phyloP scores from a whole-genome alignment of 2,329 filamentous ascomycete species.

The Apiospora saccharicola region DNA sequence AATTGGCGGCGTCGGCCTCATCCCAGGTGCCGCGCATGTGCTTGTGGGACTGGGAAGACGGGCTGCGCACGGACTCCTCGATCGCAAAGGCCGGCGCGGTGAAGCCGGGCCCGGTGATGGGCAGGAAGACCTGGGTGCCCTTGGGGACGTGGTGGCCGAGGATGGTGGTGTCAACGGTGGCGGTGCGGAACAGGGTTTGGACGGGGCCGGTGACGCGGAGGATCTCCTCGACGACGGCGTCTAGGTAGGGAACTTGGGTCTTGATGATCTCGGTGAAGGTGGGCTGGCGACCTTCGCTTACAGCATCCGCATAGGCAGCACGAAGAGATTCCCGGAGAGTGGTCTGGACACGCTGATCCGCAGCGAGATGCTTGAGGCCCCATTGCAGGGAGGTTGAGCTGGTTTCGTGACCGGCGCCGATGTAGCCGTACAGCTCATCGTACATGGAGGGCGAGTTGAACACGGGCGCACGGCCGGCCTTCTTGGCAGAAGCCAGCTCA shows the following conservation, averaged over 20 bases:
- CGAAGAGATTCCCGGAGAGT: slow-evolving; percentile 25
- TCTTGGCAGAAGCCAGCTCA: slow-evolving; percentile 28
- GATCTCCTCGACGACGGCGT: slow-evolving; percentile 28
- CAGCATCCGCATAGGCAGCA: slow-evolving; percentile 20
- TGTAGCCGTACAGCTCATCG: slow-evolving; percentile 28
- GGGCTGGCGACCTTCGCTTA: slow-evolving; percentile 24
- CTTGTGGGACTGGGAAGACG: slow-evolving; percentile 26
- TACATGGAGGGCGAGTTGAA: slow-evolving; percentile 29
- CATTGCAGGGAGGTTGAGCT: slow-evolving; percentile 26
- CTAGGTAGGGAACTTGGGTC: slow-evolving; percentile 27
- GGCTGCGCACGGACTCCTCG: slow-evolving; percentile 28
- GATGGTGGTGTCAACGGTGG: slow-evolving; percentile 23
- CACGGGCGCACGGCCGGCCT: slow-evolving; percentile 28
- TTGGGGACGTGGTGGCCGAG: slow-evolving; percentile 26
- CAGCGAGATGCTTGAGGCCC: slow-evolving; percentile 28
- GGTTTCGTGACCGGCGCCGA: slow-evolving; percentile 27
- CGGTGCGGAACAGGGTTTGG: slow-evolving; percentile 17
- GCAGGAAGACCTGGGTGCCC: slow-evolving; percentile 24
- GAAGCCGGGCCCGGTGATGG: slow-evolving; percentile 19
- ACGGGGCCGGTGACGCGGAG: slow-evolving; percentile 27
- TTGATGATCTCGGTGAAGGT: slow-evolving; percentile 27
- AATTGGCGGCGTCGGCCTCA: slow-evolving; percentile 12
- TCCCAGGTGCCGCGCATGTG: slow-evolving; percentile 27
- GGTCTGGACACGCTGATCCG: slow-evolving; percentile 25
- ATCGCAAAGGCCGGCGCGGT: slow-evolving; percentile 22